These are phyloP conservation scores for Orobanche coerulescens DNA, from an alignment of 257 asterid genomes.

Conservation along the genomic window DNA sequence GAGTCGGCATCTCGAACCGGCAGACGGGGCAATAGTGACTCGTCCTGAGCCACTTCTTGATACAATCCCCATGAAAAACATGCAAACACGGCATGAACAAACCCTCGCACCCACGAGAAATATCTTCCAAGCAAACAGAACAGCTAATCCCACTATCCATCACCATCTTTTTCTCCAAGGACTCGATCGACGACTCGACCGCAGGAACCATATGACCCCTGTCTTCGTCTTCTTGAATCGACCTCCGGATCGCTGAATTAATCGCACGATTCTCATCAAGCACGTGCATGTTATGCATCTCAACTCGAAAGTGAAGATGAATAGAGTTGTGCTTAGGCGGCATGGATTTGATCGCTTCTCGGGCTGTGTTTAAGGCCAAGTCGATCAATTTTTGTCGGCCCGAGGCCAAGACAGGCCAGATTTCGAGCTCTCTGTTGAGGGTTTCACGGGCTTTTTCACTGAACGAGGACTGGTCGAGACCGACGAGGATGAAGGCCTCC, in stretches of 20 bases:
- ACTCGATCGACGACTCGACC: background rate
- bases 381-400: background rate
- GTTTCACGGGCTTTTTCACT: background rate
- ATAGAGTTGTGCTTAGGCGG: background rate
- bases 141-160: background rate
- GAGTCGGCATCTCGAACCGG: slow-evolving; percentile 6
- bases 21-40: slow-evolving; percentile 16
- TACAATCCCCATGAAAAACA: slow-evolving; percentile 15
- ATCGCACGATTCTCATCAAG: background rate
- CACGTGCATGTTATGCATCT: background rate
- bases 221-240: background rate
- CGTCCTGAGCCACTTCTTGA: slow-evolving; percentile 8
- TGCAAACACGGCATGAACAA: slow-evolving; percentile 11
- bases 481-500: background rate
- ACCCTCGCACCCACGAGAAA: background rate
- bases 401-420: background rate
- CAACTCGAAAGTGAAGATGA: background rate
- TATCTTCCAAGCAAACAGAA: slow-evolving; percentile 6
- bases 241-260: background rate
- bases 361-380: background rate
- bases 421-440: background rate
- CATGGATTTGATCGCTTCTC: background rate
- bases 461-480: background rate
- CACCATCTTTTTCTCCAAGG: background rate
- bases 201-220: background rate